Conservation (phyloP, 2,329 filamentous ascomycete genomes). For the Dactylonectria macrodidyma region DNA sequence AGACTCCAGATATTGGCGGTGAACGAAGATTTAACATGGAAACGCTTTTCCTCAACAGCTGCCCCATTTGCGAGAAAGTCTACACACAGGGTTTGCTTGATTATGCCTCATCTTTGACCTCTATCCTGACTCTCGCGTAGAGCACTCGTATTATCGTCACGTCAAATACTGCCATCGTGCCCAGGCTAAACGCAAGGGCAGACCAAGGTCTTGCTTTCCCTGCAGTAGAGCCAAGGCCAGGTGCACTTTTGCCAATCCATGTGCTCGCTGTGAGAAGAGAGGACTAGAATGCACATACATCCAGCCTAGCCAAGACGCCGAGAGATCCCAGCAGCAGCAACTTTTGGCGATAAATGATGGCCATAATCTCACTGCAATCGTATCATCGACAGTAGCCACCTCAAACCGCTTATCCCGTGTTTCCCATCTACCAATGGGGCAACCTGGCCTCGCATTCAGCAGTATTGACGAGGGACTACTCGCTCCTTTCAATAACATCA, state of each 20-base stretch:
- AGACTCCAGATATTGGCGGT: neutral
- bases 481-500: neutral
- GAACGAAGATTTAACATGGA: neutral
- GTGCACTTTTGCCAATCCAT: slow-evolving; percentile 44
- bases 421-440: neutral
- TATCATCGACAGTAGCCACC: neutral
- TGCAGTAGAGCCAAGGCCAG: slow-evolving; percentile 45
- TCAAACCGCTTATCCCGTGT: neutral
- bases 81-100: slow-evolving; percentile 40
- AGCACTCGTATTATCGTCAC: slow-evolving; percentile 44
- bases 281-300: slow-evolving; percentile 35
- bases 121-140: slow-evolving; percentile 1
- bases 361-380: neutral
- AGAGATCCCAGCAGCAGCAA: neutral
- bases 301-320: neutral
- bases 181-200: slow-evolving; percentile 43
- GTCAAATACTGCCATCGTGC: slow-evolving; percentile 46
- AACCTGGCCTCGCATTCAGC: neutral
- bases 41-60: slow-evolving; percentile 20
- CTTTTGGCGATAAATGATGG: neutral
- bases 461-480: neutral
- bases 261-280: slow-evolving; percentile 37
- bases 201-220: slow-evolving; percentile 40
- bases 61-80: slow-evolving; percentile 39
- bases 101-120: too few relatives aligned